These are phyloP conservation scores for Penicillium mononematosum DNA, from an alignment of 495 filamentous ascomycete genomes.

Conservation along the genomic window DNA sequence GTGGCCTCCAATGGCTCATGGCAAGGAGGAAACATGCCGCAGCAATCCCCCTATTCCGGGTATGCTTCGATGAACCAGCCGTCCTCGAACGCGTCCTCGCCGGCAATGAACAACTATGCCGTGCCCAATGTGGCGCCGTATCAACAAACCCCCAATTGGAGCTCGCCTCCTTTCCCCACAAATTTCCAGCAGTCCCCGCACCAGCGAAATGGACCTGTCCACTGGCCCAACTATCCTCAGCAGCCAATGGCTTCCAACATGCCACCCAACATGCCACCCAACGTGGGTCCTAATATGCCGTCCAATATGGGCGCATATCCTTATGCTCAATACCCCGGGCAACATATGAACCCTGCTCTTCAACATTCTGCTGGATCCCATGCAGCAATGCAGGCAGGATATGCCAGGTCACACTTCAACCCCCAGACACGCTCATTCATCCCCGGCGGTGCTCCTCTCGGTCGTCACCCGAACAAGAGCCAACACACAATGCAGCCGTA, in stretches of 20 bases:
- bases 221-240: slow-evolving; percentile 40
- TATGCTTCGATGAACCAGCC: slow-evolving; percentile 42
- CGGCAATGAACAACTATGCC: slow-evolving; percentile 43
- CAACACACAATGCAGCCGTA: slow-evolving; percentile 37
- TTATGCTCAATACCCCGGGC: slow-evolving; percentile 73
- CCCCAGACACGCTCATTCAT: slow-evolving; percentile 90
- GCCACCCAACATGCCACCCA: slow-evolving; percentile 42
- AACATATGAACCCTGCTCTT: slow-evolving; percentile 62
- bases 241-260: slow-evolving; percentile 24
- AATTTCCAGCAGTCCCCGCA: slow-evolving; percentile 46
- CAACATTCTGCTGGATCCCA: slow-evolving; percentile 59
- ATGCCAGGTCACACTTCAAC: slow-evolving; percentile 82
- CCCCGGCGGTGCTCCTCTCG: slow-evolving; percentile 48
- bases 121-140: slow-evolving; percentile 35
- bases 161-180: slow-evolving; percentile 35
- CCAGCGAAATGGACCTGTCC: slow-evolving; percentile 34
- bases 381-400: slow-evolving; percentile 77
- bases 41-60: slow-evolving; percentile 41
- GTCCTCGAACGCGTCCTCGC: slow-evolving; percentile 42
- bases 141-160: slow-evolving; percentile 35
- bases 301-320: slow-evolving; percentile 59
- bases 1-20: slow-evolving; percentile 40
- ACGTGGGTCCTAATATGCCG: slow-evolving; percentile 22
- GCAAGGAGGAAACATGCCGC: slow-evolving; percentile 38
- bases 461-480: slow-evolving; percentile 34